Evolutionary conservation across 805 yeast species (phyloP), one percentile per base, ranked within the genome.

Genomic region (Nakazawaea ernobii): DNA sequence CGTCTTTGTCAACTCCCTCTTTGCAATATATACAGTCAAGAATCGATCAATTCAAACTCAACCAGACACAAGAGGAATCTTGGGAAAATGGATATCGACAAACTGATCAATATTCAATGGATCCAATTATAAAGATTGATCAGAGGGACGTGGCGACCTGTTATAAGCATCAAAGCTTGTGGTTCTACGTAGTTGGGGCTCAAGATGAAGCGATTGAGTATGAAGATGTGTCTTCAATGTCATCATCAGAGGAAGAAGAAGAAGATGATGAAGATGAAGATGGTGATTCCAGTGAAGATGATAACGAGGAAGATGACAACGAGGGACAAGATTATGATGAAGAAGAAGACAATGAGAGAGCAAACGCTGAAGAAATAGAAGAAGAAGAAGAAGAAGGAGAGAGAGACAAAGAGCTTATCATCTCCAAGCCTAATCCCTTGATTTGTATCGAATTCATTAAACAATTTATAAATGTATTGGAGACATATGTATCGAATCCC

Each of bases 401-500:
- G 29, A n/a, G 39, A n/a, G 32, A 32, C 26, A 15, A 37, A 39
- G 20, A 35, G 26, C 24, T 1, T 36, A 53, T 1, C 33, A 59
- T 30, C 15, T 29, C 42, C 33, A 39, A 28, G 14, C 17, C n/a
- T 7, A 76, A 77, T 50, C 82, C 82, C 0, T 51, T 72, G 24
- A 62, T 68, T 33, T 74, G 78, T 24, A 56, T 59, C 33, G 61
- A 66, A 9, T 78, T 78, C 52, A 58, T 75, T 14, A 55, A 63
- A 24, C 59, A 69, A 26, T 63, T 78, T 27, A 52, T 65, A 4
- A 67, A 64, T 14, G 73, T 67, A 1, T 59, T 73, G 53, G 61
- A 60, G 27, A 66, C 66, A 26, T 77, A 73, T 54, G 63, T 78
- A 37, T 75, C 75, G 20, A 49, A 62, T 2, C 82, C 82, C 2